Percentiles rank a stretch among this genome's conserved stretches.
These are phyloP conservation scores for Nissolia schottii DNA, from an alignment of 306 rosid genomes.

Conservation along the genomic window DNA sequence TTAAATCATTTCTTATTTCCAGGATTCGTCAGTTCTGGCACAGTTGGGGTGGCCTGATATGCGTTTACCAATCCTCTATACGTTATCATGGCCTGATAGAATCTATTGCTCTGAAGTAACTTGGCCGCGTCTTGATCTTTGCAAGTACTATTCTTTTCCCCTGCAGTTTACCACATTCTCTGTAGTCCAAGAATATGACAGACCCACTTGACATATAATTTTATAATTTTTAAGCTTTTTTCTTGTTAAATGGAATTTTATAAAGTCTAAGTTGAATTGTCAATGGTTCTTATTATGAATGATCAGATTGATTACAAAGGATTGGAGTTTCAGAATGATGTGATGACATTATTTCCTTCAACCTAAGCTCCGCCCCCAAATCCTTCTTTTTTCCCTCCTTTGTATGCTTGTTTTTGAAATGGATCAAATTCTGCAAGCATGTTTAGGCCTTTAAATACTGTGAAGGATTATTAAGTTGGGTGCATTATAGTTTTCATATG, in stretches of 20 bases:
- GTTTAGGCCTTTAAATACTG: neutral
- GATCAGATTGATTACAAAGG: neutral
- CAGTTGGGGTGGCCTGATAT: conserved; percentile 99
- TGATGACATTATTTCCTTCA: neutral
- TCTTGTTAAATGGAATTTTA: neutral
- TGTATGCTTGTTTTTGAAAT: neutral
- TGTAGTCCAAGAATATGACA: neutral
- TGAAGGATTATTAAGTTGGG: neutral
- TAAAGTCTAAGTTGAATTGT: neutral
- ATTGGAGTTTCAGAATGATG: neutral
- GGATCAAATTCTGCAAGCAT: neutral
- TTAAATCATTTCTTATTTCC: conserved; percentile 19
- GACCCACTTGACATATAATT: neutral
- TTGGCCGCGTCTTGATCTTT: conserved; percentile 99
- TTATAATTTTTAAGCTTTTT: neutral
- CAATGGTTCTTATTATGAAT: neutral
- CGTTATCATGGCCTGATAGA: conserved; percentile 97
- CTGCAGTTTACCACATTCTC: conserved; percentile 13
- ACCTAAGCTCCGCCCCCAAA: neutral
- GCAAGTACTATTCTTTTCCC: conserved; percentile 64
- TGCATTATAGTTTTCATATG: neutral
- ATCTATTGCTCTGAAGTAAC: conserved; percentile 87
- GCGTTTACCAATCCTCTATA: conserved; percentile 98
- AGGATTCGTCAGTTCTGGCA: conserved; percentile 97
- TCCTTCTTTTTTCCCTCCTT: no score